Evolutionary conservation across 257 asterid genomes (phyloP), one percentile per base, ranked within the genome.

Genomic region (Solanum verrucosum): DNA sequence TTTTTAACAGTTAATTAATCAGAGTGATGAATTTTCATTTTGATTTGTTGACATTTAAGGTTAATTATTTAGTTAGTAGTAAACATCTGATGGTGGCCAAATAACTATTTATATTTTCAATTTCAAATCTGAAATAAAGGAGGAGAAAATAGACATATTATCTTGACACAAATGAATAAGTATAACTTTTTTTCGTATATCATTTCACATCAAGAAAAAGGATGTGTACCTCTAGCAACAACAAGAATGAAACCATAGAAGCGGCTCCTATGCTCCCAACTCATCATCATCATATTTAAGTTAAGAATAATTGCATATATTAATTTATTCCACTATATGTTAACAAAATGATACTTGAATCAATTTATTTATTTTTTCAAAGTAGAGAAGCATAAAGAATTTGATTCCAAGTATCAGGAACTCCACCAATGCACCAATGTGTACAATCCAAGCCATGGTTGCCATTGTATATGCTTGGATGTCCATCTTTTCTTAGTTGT

Each of bases 381-480:
- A 15, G 2, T 7, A 90, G 87, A 78, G 86, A 42, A 2, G 93
- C 88, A 56, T 92, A 92, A 14, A 95, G 91, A 65, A 95, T 89
- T 3, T 84, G 92, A 89, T 94, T 95, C 98, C 98, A 95, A 0
- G 98, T 91, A 70, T 93, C 96, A n/a, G 90, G 93, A 9, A 93
- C 92, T 1, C 98, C 96, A 29, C 94, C 93, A 23, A 95, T 34
- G 87, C 96, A 95, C 98, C 98, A 95, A 85, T 95, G 98, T 4
- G 93, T 91, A 86, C 95, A 95, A 40, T 95, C 96, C 93, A 94
- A 91, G 56, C 93, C 93, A 11, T 71, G 40, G 5, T 90, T 84
- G 4, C 23, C 88, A 82, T 92, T 95, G 75, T 89, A 89, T 77
- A 31, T 87, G 83, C 92, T 88, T 1, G 95, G 95, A 82, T 94